Evolutionary conservation across 495 filamentous ascomycete species (phyloP), one percentile per base, ranked within the genome.

Genomic region (Tuber calosporum): DNA sequence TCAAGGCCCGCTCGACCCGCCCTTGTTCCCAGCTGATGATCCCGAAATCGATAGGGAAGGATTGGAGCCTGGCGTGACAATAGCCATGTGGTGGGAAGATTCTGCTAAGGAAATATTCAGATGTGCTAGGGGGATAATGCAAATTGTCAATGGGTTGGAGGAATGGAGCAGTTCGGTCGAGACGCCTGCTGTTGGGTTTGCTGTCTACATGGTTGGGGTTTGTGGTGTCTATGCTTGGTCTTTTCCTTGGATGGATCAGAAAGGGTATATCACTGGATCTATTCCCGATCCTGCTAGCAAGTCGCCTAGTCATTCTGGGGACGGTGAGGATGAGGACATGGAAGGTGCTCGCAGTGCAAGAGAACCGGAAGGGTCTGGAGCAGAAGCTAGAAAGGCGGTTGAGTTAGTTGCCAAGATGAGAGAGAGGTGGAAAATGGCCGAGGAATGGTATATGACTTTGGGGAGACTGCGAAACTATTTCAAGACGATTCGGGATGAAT

Each of bases 221-320:
- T 83, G 85, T 4, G 88, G 87, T 48, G 83, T 94, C 15, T 96
- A 96, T 79, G 88, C 87, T 15, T 84, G 85, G 38, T 87, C 90
- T 79, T 96, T 94, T 81, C 88, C 90, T 0, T 88, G 90, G 74
- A 93, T 95, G 90, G 93, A 96, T 76, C 84, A 84, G 0, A 85
- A 89, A 34, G 86, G 87, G 22, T 87, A 89, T 77, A 86, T 94
- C 83, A 82, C 85, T 42, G 81, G 77, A 37, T 80, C 76, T 15
- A 79, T 82, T 15, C 81, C 79, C 67, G 77, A 82, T 58, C 76
- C 78, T 58, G 72, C 69, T 22, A 72, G 69, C 38, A 66, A 39
- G 39, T 77, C 75, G 37, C 73, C 69, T 30, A 77, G 74, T 17
- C 43, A 39, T 42, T 77, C 75, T 42, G 73, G 75, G 30, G 82